Conservation (phyloP, 2,329 filamentous ascomycete species). For the Diaporthe nobilis region DNA sequence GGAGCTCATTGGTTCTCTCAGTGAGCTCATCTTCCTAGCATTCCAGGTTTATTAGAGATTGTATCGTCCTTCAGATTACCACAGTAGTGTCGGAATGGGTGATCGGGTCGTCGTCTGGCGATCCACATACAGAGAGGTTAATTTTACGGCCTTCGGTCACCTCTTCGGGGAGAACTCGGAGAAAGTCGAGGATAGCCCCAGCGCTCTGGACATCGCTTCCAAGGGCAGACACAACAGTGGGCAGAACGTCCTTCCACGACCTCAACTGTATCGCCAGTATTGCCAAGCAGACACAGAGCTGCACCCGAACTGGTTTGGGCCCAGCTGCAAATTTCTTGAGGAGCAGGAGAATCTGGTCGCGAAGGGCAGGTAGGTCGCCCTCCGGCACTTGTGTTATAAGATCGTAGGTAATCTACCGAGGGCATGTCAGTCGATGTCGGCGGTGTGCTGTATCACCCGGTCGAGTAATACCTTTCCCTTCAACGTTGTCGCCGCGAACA, state of each 20-base stretch:
- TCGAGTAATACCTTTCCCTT: conserved; percentile 88
- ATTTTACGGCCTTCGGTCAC: conserved; percentile 99
- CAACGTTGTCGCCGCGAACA: conserved; percentile 96
- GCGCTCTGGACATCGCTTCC: conserved; percentile 83
- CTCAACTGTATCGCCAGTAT: conserved; percentile 97
- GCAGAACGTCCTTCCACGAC: conserved; percentile 93
- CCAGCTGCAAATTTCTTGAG: conserved; percentile 86
- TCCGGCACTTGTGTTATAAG: conserved; percentile 85
- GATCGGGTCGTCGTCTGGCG: conserved; percentile 65
- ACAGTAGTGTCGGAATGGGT: conserved; percentile 49
- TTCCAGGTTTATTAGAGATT: conserved; percentile 60
- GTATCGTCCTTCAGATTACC: conserved; percentile 54
- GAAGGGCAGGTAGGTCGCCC: conserved; percentile 80
- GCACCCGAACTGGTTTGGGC: conserved; percentile 87
- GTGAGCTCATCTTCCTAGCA: conserved; percentile 94
- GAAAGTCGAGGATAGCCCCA: conserved; percentile 92
- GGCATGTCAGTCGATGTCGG: conserved; percentile 37
- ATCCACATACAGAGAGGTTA: conserved; percentile 96
- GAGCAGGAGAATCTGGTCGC: conserved; percentile 86
- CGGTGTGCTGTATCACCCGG: conserved; percentile 37
- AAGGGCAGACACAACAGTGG: conserved; percentile 83
- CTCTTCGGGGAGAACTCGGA: conserved; percentile 97
- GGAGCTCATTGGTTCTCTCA: conserved; percentile 86
- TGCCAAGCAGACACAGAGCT: conserved; percentile 94
- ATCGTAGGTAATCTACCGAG: conserved; percentile 90